Evolutionary conservation across 2,329 filamentous ascomycete species (phyloP), one percentile per base, ranked within the genome.

Genomic region (Mycogone perniciosa): DNA sequence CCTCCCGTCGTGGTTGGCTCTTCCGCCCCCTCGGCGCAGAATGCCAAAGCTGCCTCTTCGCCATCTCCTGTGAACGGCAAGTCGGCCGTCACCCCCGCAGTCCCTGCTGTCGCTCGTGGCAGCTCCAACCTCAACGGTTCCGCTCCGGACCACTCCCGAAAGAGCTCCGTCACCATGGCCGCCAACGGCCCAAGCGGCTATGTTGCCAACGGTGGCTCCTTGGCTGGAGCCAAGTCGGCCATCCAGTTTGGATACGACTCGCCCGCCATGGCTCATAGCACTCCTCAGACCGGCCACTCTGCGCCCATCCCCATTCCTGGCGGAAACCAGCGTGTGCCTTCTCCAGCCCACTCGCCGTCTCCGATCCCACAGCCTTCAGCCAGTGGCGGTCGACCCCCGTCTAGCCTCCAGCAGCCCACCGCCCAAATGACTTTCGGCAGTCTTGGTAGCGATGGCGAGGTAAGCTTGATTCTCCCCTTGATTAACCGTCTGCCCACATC

Each of bases 101-200:
- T 87, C 61, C 84, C 85, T 59, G 75, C 76, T 67, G 81, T 86
- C 60, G 80, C 77, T 56, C 81, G 82, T 69, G 79, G 80, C 69
- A 81, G 76, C 64, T 71, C 76, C 59, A 76, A 77, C 64, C 71
- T 81, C 61, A 93, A 95, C 80, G 88, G 88, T 59, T 73, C 74
- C 59, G 70, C 77, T 49, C 76, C 76, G 60, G 85, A 89, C 61
- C 91, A 97, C 74, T 80, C 77, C 65, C 83, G 89, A 67, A 96
- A 95, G 73, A 84, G 84, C 57, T 96, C 92, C 13, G 86, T 96
- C 63, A 95, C 91, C 63, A 96, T 96, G 76, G 90, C 82, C 68
- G 85, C 89, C 60, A 87, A 88, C 65, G 88, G 86, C 60, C 81
- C 88, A 50, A 87, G 79, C 60, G 84, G 84, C 64, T 88, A 83